phyloP scores from a whole-genome alignment of 2,329 filamentous ascomycete genomes.

The Aspergillus tubingensis region DNA sequence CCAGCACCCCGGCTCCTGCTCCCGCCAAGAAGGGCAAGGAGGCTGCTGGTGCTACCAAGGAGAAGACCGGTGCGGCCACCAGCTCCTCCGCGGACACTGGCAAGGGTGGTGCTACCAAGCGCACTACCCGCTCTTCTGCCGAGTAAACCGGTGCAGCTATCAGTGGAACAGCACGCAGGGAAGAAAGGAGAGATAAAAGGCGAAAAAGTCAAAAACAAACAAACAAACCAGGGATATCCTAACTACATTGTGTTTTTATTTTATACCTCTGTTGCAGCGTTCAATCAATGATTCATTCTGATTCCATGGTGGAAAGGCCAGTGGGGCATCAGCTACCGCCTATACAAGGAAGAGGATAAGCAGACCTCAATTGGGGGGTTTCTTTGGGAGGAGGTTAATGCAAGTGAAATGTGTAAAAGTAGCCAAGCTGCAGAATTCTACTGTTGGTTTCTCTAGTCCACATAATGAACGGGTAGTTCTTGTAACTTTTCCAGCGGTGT shows the following conservation, averaged over 20 bases:
- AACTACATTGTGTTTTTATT: slow-evolving; percentile 4
- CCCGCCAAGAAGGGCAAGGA: slow-evolving; percentile 77
- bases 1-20: slow-evolving; percentile 63
- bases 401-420: slow-evolving; percentile 8
- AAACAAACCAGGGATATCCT: not conserved
- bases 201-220: not conserved
- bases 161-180: not conserved
- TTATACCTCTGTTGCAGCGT: slow-evolving; percentile 15
- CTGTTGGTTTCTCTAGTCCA: not conserved
- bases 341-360: not conserved
- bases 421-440: not conserved
- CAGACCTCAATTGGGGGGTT: not conserved
- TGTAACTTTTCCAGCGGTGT: not conserved
- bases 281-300: slow-evolving; percentile 11
- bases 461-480: not conserved
- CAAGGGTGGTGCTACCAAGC: slow-evolving; percentile 68
- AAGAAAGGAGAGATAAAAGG: not conserved
- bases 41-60: slow-evolving; percentile 60
- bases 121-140: slow-evolving; percentile 51
- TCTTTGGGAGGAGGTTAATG: not conserved
- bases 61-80: slow-evolving; percentile 67
- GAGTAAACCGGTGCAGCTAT: slow-evolving; percentile 31
- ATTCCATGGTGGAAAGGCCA: not conserved
- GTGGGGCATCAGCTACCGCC: not conserved
- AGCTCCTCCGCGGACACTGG: slow-evolving; percentile 69